Conservation (phyloP, 768 basidiomycete species). For the Lactarius pseudohatsudake region DNA sequence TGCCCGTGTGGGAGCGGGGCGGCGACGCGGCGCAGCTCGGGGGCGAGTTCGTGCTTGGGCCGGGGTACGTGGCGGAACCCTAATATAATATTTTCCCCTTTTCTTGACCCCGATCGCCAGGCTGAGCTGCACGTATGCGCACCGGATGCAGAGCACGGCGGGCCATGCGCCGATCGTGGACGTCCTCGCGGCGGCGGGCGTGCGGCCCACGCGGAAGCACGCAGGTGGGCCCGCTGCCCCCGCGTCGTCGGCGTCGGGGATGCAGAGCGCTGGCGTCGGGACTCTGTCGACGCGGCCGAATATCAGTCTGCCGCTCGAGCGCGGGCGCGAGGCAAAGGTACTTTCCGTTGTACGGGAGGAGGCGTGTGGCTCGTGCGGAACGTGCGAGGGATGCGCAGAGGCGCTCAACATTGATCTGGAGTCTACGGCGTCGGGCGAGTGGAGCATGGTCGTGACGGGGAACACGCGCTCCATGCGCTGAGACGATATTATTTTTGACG, state of each 20-base stretch:
- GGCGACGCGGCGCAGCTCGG: slow-evolving; percentile 80
- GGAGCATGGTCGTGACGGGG: slow-evolving; percentile 23
- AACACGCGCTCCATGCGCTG: slow-evolving; percentile 7
- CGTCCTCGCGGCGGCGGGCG: slow-evolving; percentile 64
- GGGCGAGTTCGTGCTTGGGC: slow-evolving; percentile 82
- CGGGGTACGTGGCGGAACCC: slow-evolving; percentile 44
- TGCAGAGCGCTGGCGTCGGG: background rate
- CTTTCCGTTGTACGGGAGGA: slow-evolving; percentile 30
- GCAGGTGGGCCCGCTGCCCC: background rate
- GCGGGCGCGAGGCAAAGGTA: slow-evolving; percentile 23
- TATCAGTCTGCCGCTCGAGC: slow-evolving; percentile 17
- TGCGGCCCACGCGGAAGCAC: slow-evolving; percentile 27
- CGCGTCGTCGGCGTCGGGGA: background rate
- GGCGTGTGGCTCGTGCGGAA: slow-evolving; percentile 15
- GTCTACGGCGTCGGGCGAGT: slow-evolving; percentile 28
- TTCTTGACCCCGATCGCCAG: slow-evolving; percentile 37
- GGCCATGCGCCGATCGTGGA: slow-evolving; percentile 72
- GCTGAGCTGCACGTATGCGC: slow-evolving; percentile 67
- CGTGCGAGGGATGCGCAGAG: slow-evolving; percentile 19
- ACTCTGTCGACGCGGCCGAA: background rate
- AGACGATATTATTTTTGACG: background rate
- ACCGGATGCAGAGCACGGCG: slow-evolving; percentile 79
- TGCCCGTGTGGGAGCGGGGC: slow-evolving; percentile 81
- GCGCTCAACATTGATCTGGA: slow-evolving; percentile 23
- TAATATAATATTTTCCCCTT: background rate